Conservation (phyloP, 257 asterid genomes). For the Coffea canephora region DNA sequence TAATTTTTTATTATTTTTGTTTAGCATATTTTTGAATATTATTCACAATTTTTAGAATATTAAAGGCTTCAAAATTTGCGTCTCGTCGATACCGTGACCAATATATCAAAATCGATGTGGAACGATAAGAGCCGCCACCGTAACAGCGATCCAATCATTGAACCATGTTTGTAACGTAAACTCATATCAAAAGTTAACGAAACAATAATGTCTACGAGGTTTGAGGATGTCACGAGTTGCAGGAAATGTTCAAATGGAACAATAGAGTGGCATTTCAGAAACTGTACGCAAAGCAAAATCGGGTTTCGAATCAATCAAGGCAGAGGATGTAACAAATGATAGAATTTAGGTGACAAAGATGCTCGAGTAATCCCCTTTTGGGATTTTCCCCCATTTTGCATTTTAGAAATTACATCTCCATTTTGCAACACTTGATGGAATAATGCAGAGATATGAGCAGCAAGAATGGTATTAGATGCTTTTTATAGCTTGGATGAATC, state of each 20-base stretch:
- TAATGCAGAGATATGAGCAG: background rate
- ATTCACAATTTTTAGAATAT: too few species aligned
- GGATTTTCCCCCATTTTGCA: background rate
- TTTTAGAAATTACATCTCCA: background rate
- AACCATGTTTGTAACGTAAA: background rate
- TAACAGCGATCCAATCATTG: too few species aligned
- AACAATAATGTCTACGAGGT: background rate
- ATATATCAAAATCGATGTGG: too few species aligned
- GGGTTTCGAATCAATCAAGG: background rate
- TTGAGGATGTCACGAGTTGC: background rate
- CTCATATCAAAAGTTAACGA: background rate
- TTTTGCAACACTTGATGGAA: slow-evolving; percentile 3
- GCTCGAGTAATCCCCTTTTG: background rate
- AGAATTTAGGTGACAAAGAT: background rate
- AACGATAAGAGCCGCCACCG: too few species aligned
- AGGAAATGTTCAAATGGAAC: background rate
- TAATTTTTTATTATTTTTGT: too few species aligned
- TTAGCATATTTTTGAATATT: too few species aligned
- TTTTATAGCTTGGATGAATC: background rate
- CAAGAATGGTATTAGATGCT: slow-evolving; percentile 1
- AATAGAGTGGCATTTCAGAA: background rate
- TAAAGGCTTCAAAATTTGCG: too few species aligned
- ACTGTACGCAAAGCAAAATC: background rate
- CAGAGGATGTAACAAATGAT: background rate
- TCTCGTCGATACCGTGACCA: too few species aligned